phyloP scores from a whole-genome alignment of 2,329 filamentous ascomycete species.

The Alternaria brassicae region DNA sequence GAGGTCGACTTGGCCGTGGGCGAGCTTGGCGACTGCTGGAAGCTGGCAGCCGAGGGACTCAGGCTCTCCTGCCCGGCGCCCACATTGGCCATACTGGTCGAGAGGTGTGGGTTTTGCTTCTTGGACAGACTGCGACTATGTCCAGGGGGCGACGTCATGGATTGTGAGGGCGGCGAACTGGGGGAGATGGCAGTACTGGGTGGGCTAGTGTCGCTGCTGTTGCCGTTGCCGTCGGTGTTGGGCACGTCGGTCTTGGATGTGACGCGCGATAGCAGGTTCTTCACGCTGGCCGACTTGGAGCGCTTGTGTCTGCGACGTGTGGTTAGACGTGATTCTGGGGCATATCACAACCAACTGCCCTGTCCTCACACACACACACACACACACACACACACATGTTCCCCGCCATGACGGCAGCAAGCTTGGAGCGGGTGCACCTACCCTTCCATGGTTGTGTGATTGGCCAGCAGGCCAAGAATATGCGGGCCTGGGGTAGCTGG shows the following conservation, averaged over 20 bases:
- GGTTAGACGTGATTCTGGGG: conserved; percentile 7
- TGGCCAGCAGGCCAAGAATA: conserved; percentile 17
- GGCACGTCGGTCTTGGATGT: conserved; percentile 43
- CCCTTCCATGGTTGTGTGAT: conserved; percentile 42
- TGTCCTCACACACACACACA: too few relatives aligned
- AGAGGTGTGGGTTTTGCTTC: conserved; percentile 38
- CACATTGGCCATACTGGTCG: conserved; percentile 38
- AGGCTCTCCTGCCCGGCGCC: conserved; percentile 24
- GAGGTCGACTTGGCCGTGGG: conserved; percentile 51
- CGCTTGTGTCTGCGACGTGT: conserved; percentile 51
- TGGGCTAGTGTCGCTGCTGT: conserved; percentile 21
- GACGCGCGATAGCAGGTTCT: conserved; percentile 47
- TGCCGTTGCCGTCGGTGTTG: background rate
- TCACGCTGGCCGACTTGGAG: conserved; percentile 50
- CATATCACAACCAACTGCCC: background rate
- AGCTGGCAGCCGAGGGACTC: conserved; percentile 28
- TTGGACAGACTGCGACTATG: conserved; percentile 41
- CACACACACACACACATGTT: too few relatives aligned
- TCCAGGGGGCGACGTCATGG: conserved; percentile 4
- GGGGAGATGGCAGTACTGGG: conserved; percentile 31
- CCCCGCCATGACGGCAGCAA: conserved; percentile 18
- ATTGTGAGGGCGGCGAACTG: conserved; percentile 32
- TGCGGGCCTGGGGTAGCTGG: background rate
- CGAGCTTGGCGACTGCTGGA: conserved; percentile 30
- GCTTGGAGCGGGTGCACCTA: conserved; percentile 30